phyloP scores from a whole-genome alignment of 805 yeast genomes.

The Priceomyces castillae region DNA sequence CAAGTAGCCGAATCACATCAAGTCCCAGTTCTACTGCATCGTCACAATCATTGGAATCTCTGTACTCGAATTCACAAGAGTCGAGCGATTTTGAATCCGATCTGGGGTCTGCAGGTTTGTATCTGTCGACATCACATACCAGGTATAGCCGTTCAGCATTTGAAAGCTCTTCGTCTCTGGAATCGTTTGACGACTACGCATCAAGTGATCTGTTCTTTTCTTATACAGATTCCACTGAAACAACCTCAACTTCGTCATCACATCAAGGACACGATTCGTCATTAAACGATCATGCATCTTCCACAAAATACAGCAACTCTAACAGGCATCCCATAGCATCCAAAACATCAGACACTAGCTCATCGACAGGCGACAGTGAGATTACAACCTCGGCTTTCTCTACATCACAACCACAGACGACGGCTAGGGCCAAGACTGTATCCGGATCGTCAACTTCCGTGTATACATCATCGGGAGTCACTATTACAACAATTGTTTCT shows the following conservation, averaged over 20 bases:
- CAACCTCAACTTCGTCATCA: constrained; percentile 6
- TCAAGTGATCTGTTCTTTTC: not conserved
- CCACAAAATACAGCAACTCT: constrained; percentile 1
- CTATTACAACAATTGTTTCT: constrained; percentile 39
- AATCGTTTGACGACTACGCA: not conserved
- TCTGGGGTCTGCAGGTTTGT: too few relatives aligned
- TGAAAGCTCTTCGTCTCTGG: not conserved
- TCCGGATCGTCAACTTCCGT: constrained; percentile 11
- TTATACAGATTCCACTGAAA: not conserved
- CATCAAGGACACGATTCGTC: constrained; percentile 2
- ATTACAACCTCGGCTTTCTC: not conserved
- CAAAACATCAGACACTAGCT: not conserved
- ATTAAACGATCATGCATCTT: constrained; percentile 3
- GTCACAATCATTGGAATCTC: too few relatives aligned
- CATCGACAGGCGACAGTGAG: not conserved
- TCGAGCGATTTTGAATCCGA: too few relatives aligned
- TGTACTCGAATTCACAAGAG: too few relatives aligned
- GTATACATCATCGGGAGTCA: constrained; percentile 23
- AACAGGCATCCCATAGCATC: not conserved
- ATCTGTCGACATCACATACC: too few relatives aligned
- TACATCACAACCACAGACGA: not conserved
- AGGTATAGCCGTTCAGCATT: too few relatives aligned
- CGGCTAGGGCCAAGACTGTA: not conserved
- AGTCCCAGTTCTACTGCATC: too few relatives aligned
- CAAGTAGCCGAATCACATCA: too few relatives aligned